Evolutionary conservation across 1,284 basidiomycete species (phyloP).

Genomic region (Leccinum huronense): DNA sequence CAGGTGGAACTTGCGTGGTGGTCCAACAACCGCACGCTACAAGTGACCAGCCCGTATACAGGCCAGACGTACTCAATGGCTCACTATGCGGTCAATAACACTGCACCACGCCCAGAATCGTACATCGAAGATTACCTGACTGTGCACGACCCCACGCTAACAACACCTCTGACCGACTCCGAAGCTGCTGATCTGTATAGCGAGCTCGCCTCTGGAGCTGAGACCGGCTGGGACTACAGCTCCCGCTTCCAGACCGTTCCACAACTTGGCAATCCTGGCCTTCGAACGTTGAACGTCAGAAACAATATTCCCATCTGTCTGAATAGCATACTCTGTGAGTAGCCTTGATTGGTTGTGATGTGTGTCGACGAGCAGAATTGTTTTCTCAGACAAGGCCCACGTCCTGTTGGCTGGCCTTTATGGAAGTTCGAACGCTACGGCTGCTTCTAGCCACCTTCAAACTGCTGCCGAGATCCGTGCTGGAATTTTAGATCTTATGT

Average conservation of each 20-base stretch:
- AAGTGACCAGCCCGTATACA: constrained; percentile 73
- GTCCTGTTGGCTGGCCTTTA: constrained; percentile 67
- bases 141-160: constrained; percentile 59
- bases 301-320: constrained; percentile 75
- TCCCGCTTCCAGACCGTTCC: constrained; percentile 45
- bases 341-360: not conserved
- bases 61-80: constrained; percentile 65
- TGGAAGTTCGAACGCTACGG: constrained; percentile 42
- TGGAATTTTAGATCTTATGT: constrained; percentile 83
- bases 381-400: constrained; percentile 60
- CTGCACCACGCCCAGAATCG: constrained; percentile 87
- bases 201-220: constrained; percentile 87
- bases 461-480: constrained; percentile 58
- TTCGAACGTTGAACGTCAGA: constrained; percentile 72
- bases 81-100: constrained; percentile 77
- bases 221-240: constrained; percentile 66
- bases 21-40: constrained; percentile 70
- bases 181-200: constrained; percentile 73
- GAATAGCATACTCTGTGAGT: constrained; percentile 82
- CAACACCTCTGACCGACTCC: constrained; percentile 57
- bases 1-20: constrained; percentile 84
- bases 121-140: constrained; percentile 77
- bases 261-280: constrained; percentile 51
- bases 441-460: constrained; percentile 53
- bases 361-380: constrained; percentile 9